Conservation (phyloP, 2,329 filamentous ascomycete species). For the Hymenoscyphus albidus region DNA sequence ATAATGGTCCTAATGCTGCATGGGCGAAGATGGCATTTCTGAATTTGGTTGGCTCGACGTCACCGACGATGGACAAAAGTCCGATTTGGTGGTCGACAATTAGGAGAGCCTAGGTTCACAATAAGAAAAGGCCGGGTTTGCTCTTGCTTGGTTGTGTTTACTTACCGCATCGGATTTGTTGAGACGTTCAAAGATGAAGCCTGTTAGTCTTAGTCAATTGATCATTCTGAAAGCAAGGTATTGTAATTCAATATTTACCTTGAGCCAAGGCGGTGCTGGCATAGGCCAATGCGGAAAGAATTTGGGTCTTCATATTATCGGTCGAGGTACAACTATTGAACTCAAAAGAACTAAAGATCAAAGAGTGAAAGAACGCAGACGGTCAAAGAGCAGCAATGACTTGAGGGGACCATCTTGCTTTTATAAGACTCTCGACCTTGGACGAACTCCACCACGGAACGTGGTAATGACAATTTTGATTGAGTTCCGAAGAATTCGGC, state of each 20-base stretch:
- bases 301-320: neutral
- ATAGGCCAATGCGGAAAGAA: neutral
- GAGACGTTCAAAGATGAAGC: neutral
- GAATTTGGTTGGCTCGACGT: neutral
- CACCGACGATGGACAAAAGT: neutral
- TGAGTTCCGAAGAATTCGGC: neutral
- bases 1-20: neutral
- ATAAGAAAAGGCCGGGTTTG: too few relatives aligned
- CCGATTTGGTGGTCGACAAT: slow-evolving; percentile 2
- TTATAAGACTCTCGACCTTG: neutral
- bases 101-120: neutral
- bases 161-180: neutral
- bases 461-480: neutral
- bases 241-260: neutral
- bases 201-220: neutral
- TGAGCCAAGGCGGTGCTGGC: neutral
- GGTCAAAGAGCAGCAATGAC: neutral
- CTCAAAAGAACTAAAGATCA: neutral
- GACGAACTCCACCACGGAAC: too few relatives aligned
- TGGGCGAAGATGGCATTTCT: slow-evolving; percentile 1
- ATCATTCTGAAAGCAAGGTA: neutral
- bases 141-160: neutral
- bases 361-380: neutral
- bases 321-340: neutral
- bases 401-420: neutral